A percentile compares a stretch with the other conserved stretches of the same genome.
phyloP scores from a whole-genome alignment of 345 rosid genomes.

The Populus euphratica region DNA sequence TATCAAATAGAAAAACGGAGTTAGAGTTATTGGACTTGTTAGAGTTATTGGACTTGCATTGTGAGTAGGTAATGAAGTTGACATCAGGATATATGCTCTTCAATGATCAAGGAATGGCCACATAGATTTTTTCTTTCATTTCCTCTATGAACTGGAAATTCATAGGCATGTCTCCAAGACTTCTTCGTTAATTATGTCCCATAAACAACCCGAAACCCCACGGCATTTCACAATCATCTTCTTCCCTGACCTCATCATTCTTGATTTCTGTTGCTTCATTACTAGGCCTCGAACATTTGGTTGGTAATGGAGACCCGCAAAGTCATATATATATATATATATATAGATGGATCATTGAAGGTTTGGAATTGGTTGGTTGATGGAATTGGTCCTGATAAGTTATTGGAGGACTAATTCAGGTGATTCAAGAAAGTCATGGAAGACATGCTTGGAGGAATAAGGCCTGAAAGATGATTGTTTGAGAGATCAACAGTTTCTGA shows the following conservation, averaged over 20 bases:
- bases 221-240: neutral
- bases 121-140: neutral
- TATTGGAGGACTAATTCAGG: neutral
- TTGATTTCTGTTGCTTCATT: neutral
- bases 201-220: neutral
- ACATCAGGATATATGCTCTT: no score
- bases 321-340: no score
- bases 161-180: neutral
- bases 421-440: neutral
- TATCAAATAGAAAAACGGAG: no score
- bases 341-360: neutral
- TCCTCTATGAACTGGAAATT: neutral
- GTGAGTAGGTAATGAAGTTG: no score
- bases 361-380: neutral
- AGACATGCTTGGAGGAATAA: neutral
- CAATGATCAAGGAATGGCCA: neutral
- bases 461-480: neutral
- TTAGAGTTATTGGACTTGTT: no score
- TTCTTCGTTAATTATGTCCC: neutral
- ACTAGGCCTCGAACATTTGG: neutral
- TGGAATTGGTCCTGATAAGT: neutral
- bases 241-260: neutral
- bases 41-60: no score
- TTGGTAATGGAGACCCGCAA: neutral
- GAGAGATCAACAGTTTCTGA: neutral